Evolutionary conservation across 495 filamentous ascomycete genomes (phyloP).

Genomic region (Oidiodendron maius): DNA sequence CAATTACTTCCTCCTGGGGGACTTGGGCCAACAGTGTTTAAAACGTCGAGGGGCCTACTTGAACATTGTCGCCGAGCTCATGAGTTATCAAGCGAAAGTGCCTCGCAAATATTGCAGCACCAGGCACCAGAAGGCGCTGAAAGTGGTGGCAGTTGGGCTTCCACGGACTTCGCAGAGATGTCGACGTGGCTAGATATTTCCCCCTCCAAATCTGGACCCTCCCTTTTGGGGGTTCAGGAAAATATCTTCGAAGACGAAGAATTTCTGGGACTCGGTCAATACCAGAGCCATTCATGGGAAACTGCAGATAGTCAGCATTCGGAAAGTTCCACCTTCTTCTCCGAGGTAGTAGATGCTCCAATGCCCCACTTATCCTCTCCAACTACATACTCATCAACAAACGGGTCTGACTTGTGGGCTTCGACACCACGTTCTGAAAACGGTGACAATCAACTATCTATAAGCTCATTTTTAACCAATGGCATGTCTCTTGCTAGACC

Average conservation of each 20-base stretch:
- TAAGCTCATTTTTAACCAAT: neutral
- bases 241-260: no score
- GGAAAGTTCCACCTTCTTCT: no score
- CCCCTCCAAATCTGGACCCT: neutral
- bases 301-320: no score
- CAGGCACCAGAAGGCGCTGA: neutral
- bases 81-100: neutral
- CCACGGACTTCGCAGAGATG: neutral
- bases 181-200: neutral
- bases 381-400: neutral
- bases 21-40: neutral
- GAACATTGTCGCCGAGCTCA: conserved; percentile 6
- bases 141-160: neutral
- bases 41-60: neutral
- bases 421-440: neutral
- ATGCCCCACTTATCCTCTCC: no score
- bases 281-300: no score
- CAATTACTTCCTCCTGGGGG: neutral
- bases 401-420: neutral
- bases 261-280: no score
- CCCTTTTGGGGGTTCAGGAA: no score
- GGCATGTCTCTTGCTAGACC: neutral
- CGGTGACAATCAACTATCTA: neutral
- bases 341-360: no score
- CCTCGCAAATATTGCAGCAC: neutral